Evolutionary conservation across 1,284 basidiomycete species (phyloP), one percentile per base, ranked within the genome.

Genomic region (Thecaphora thlaspeos): DNA sequence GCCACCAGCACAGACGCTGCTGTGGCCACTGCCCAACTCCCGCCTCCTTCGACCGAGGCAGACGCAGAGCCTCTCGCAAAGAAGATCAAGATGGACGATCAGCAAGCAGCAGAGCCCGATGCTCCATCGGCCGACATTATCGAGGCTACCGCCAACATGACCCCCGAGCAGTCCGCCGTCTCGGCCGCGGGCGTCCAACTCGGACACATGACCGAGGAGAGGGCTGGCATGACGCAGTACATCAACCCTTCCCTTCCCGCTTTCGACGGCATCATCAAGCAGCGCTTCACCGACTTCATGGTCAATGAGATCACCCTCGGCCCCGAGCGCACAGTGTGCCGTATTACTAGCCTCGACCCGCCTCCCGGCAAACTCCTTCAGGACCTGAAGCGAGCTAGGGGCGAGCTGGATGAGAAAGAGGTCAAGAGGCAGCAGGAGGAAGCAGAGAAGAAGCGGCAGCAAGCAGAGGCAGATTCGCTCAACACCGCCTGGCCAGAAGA

Each of bases 211-310:
- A 64, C 61, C 8, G 61, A 64, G 38, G 19, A 42, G 5, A 43
- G 54, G 3, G 72, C 62, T 3, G 72, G 72, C 2, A 66, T 75
- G 41, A 54, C 60, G 1, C 51, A 63, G 19, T 75, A 69, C 50
- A 54, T 73, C 43, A 55, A 68, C 43, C 38, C 66, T 1, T 40
- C 24, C n/a, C 46, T 68, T 10, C 61, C 57, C 10, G 63, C 69
- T 1, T 70, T 75, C 22, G 57, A 70, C 5, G 72, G 64, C 21
- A 71, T 75, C 61, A 73, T 75, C 64, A 75, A 75, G 54, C 70
- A 75, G 49, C 60, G 72, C 18, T 75, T 73, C 42, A 59, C 70
- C 43, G 72, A 75, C 41, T 75, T 75, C 42, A 54, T 71, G 44
- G 72, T 75, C 36, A 68, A 68, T 44, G 72, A 75, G 42, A 61